A percentile compares a stretch with the other conserved stretches of the same genome.
phyloP scores from a whole-genome alignment of 257 asterid genomes.

The Nicotiana noctiflora region DNA sequence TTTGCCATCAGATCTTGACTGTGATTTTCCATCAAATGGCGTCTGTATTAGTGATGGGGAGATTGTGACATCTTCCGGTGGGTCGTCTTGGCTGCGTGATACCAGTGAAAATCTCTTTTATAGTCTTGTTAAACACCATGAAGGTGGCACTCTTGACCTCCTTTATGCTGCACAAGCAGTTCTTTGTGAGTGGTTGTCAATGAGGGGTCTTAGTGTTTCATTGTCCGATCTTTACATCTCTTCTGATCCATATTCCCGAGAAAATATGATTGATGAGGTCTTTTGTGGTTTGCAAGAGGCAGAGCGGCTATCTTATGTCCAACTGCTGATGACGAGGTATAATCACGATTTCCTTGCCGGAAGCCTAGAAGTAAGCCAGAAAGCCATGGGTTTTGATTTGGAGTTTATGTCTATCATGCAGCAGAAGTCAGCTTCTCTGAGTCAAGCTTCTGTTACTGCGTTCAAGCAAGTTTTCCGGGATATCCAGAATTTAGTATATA shows the following conservation, averaged over 20 bases:
- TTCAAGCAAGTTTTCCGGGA: constrained; percentile 57
- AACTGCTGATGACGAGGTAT: constrained; percentile 46
- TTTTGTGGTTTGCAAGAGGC: constrained; percentile 77
- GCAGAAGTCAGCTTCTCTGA: constrained; percentile 49
- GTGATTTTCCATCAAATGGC: constrained; percentile 34
- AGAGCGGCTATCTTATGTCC: constrained; percentile 43
- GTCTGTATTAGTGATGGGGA: constrained; percentile 60
- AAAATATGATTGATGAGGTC: constrained; percentile 60
- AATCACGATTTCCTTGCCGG: constrained; percentile 49
- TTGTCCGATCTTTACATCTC: constrained; percentile 73
- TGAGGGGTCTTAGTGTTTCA: constrained; percentile 82
- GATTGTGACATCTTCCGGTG: constrained; percentile 44
- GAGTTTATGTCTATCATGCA: constrained; percentile 33
- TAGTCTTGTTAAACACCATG: constrained; percentile 43
- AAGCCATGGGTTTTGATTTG: constrained; percentile 23
- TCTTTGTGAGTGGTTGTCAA: constrained; percentile 80
- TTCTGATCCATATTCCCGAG: constrained; percentile 44
- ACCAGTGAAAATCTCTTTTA: constrained; percentile 46
- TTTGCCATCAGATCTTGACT: constrained; percentile 61
- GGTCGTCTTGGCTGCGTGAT: constrained; percentile 77
- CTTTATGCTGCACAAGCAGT: constrained; percentile 60
- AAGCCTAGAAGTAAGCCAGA: constrained; percentile 35
- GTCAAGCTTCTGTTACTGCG: constrained; percentile 68
- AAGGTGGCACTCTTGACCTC: constrained; percentile 41
- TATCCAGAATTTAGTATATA: constrained; percentile 65